Percentiles rank a stretch among this genome's conserved stretches.
These are phyloP conservation scores for Noccaea bulbosa DNA, from an alignment of 345 rosid genomes.

Conservation along the genomic window DNA sequence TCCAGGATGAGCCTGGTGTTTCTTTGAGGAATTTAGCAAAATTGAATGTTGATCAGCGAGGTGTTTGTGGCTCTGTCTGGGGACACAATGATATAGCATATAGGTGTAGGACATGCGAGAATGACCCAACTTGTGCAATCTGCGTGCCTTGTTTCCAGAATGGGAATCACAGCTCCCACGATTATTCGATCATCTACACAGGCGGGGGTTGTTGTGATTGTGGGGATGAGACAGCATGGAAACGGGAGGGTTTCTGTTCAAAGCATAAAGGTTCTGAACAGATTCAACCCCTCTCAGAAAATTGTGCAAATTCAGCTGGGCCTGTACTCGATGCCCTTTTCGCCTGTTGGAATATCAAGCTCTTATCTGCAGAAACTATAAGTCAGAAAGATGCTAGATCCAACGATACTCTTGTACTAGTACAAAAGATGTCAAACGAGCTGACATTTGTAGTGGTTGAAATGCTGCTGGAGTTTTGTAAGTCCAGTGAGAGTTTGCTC, in stretches of 20 bases:
- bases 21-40: slow-evolving; percentile 57
- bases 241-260: slow-evolving; percentile 89
- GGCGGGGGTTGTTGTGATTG: slow-evolving; percentile 98
- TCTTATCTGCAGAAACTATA: slow-evolving; percentile 51
- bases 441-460: slow-evolving; percentile 69
- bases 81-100: slow-evolving; percentile 90
- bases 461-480: slow-evolving; percentile 81
- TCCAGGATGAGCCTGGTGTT: slow-evolving; percentile 58
- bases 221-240: slow-evolving; percentile 98
- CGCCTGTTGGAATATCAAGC: slow-evolving; percentile 66
- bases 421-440: slow-evolving; percentile 60
- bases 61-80: slow-evolving; percentile 98
- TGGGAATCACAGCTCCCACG: slow-evolving; percentile 80
- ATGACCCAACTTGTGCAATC: slow-evolving; percentile 94
- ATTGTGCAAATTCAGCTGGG: slow-evolving; percentile 62
- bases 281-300: slow-evolving; percentile 81
- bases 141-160: slow-evolving; percentile 89
- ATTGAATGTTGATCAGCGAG: slow-evolving; percentile 60
- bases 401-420: slow-evolving; percentile 40
- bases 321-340: slow-evolving; percentile 80
- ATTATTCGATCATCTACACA: slow-evolving; percentile 77
- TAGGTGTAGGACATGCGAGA: slow-evolving; percentile 80
- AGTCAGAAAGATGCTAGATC: slow-evolving; percentile 45
- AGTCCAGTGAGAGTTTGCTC: slow-evolving; percentile 86
- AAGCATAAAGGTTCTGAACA: slow-evolving; percentile 90